phyloP scores from a whole-genome alignment of 805 yeast genomes.

The Wickerhamomyces rabaulensis region DNA sequence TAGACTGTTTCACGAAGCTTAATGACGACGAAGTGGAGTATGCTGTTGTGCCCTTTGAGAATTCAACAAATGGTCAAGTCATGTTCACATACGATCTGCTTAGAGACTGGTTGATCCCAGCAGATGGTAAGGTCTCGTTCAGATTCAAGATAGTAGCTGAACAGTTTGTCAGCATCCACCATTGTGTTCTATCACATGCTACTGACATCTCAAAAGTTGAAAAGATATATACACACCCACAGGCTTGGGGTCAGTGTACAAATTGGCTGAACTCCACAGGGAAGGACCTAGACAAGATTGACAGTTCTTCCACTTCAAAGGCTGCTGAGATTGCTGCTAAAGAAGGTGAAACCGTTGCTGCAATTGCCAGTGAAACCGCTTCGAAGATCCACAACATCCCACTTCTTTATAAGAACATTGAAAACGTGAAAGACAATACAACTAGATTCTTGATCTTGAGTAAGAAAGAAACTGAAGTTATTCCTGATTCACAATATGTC shows the following conservation, averaged over 20 bases:
- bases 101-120: conserved; percentile 53
- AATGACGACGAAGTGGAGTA: conserved; percentile 44
- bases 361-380: conserved; percentile 71
- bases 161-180: conserved; percentile 78
- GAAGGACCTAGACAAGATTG: conserved; percentile 44
- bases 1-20: conserved; percentile 58
- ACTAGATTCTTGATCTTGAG: conserved; percentile 79
- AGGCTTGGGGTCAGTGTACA: conserved; percentile 92
- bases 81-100: conserved; percentile 78
- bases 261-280: conserved; percentile 41
- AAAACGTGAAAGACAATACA: conserved; percentile 71
- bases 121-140: conserved; percentile 19
- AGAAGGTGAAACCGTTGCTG: conserved; percentile 45
- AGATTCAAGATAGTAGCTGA: conserved; percentile 61
- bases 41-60: conserved; percentile 86
- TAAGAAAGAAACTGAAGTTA: conserved; percentile 19
- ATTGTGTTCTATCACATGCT: conserved; percentile 56
- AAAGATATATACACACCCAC: conserved; percentile 86
- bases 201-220: conserved; percentile 39
- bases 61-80: conserved; percentile 94
- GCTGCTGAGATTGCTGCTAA: conserved; percentile 66
- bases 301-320: conserved; percentile 73
- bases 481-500: conserved; percentile 22
- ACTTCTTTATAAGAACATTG: conserved; percentile 50
- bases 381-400: conserved; percentile 55